These are phyloP conservation scores for Houttuynia cordata DNA, from an alignment of 164 flowering plant genomes.

Conservation along the genomic window DNA sequence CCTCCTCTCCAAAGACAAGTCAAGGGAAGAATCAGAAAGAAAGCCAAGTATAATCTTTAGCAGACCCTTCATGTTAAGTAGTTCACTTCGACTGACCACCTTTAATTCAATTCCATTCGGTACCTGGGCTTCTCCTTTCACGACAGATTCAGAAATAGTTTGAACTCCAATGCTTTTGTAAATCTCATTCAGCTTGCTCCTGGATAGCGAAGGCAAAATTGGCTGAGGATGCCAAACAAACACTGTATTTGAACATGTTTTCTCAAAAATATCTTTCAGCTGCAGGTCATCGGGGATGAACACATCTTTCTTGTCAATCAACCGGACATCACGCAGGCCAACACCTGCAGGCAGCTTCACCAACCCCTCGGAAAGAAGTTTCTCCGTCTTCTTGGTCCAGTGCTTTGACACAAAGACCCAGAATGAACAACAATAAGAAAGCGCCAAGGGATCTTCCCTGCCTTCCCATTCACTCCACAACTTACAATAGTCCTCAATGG, in stretches of 20 bases:
- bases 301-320: constrained; percentile 35
- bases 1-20: constrained; percentile 28
- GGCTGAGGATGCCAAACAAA: constrained; percentile 57
- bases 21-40: constrained; percentile 26
- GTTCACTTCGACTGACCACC: constrained; percentile 13
- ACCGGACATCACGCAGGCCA: constrained; percentile 13
- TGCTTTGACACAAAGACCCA: constrained; percentile 32
- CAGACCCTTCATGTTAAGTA: constrained; percentile 20
- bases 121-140: constrained; percentile 18
- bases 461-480: constrained; percentile 60
- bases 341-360: constrained; percentile 36
- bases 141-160: constrained; percentile 35
- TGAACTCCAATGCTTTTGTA: constrained; percentile 40
- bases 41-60: constrained; percentile 38
- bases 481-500: constrained; percentile 32
- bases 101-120: constrained; percentile 10
- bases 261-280: constrained; percentile 36
- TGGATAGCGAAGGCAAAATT: constrained; percentile 21
- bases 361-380: constrained; percentile 16
- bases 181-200: constrained; percentile 24
- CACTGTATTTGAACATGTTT: constrained; percentile 22
- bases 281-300: constrained; percentile 57
- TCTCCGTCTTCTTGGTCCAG: constrained; percentile 18
- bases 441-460: constrained; percentile 14
- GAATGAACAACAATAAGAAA: constrained; percentile 39